Evolutionary conservation across 768 basidiomycete genomes (phyloP), one percentile per base, ranked within the genome.

Genomic region (Podaxis pistillaris): DNA sequence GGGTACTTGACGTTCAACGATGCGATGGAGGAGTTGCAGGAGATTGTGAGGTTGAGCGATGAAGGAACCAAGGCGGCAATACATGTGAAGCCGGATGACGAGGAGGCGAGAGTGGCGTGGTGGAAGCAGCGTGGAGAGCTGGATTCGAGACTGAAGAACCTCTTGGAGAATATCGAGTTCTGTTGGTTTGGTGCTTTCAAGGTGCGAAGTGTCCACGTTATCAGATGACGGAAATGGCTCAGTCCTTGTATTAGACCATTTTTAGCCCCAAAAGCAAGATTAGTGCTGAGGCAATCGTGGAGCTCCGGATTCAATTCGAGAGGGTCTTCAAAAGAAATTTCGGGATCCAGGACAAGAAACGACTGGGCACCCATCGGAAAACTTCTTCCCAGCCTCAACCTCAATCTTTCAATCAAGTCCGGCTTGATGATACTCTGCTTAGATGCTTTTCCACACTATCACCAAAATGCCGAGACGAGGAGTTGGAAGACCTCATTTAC

Each of bases 101-200:
- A 79, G 49, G 83, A 83, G 33, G 91, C 85, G 0, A 80, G 88
- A 64, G 78, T 81, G 0, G 82, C 78, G 1, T 98, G 97, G 97
- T 99, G 97, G 97, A 86, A 85, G 38, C 83, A 87, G 57, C 81
- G 97, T 2, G 75, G 78, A 24, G 83, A 81, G 22, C 80, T 98
- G n/a, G 95, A 98, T 69, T 79, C 78, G 52, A 83, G 94, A 24
- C 71, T 99, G 69, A 79, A 84, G 61, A 85, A 86, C 33, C 74
- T 99, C 5, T 72, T 97, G 37, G 85, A 86, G 65, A 93, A 89
- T 65, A 88, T 99, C 49, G 97, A 98, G 72, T 95, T 92, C 68
- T 94, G 91, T 70, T 98, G 97, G 97, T 80, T 99, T 2, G 96
- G 97, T 1, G 94, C 90, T 22, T 98, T 97, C 84, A 98, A 98